Percentiles rank a stretch among this genome's conserved stretches.
These are phyloP conservation scores for Nigrospora oryzae DNA, from an alignment of 2,329 filamentous ascomycete species.

Conservation along the genomic window DNA sequence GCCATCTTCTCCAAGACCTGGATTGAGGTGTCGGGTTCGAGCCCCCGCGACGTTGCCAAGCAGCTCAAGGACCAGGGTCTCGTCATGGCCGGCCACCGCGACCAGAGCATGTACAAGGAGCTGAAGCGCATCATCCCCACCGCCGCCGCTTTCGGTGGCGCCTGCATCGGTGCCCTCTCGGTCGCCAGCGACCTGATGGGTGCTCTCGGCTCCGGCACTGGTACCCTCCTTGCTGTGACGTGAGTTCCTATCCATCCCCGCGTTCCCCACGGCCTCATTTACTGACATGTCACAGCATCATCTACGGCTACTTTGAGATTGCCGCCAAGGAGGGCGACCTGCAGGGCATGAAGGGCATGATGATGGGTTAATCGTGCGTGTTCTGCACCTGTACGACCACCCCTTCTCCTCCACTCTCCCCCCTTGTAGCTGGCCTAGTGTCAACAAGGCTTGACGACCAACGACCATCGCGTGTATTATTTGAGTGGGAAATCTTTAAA, in stretches of 20 bases:
- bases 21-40: constrained; percentile 98
- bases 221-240: constrained; percentile 97
- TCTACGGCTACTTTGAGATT: constrained; percentile 99
- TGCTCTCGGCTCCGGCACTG: constrained; percentile 90
- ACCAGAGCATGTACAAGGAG: constrained; percentile 99
- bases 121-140: constrained; percentile 98
- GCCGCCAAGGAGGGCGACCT: constrained; percentile 98
- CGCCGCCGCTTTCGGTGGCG: constrained; percentile 94
- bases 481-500: neutral
- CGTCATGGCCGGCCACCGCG: constrained; percentile 98
- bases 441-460: neutral
- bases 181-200: constrained; percentile 93
- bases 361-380: constrained; percentile 50
- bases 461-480: constrained; percentile 3
- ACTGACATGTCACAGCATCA: constrained; percentile 59
- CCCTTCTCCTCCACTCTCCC: neutral
- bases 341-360: constrained; percentile 68
- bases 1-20: constrained; percentile 99
- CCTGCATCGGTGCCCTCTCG: constrained; percentile 95
- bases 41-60: constrained; percentile 96
- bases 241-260: constrained; percentile 45
- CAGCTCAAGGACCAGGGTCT: constrained; percentile 99
- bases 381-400: neutral
- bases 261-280: neutral
- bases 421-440: neutral